Base-by-base conservation (phyloP, 306 rosid genomes). In the Casuarina cunninghamiana region DNA sequence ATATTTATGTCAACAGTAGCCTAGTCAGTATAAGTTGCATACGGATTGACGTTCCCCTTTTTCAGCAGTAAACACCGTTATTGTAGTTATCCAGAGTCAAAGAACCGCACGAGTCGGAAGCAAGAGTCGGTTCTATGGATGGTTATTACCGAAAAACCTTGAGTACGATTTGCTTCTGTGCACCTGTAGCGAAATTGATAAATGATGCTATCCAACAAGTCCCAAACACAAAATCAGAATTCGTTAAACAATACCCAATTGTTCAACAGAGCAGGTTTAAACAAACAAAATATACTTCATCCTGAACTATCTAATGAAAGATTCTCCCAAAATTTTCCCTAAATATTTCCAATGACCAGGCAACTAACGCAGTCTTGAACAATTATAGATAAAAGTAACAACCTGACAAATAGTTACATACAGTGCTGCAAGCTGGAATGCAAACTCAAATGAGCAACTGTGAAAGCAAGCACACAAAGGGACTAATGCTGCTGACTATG, bases 341-440 rank as follows among this genome's bases (percentile, higher is more conserved):
- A 74, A 80, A 75, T 53, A 76, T 71, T 75, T 86, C 78, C 81
- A 83, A 80, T 79, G 63, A 78, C 79, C 82, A 80, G 83, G 80
- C 83, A 78, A 83, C 81, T 73, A 86, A 81, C 78, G 84, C 89
- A 80, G 74, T 65, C 79, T 84, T 74, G 76, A 82, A 77, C 79
- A 85, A 69, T 66, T 89, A 83, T 84, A 83, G 77, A 83, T 81
- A 72, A 73, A 83, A 80, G 80, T 79, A 81, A 79, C 83, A 77
- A 67, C 78, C 88, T 61, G 84, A 80, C 73, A 87, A 70, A 78
- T 84, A 87, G 93, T 84, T 88, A 84, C 97, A 91, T 88, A 86
- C 87, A 80, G 69, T 86, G 91, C 89, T 75, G 89, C 89, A 84
- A 84, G 78, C 84, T 79, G 83, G 75, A 69, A 72, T 82, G 79